phyloP scores from a whole-genome alignment of 495 filamentous ascomycete genomes.

The Aspergillus heteromorphus region DNA sequence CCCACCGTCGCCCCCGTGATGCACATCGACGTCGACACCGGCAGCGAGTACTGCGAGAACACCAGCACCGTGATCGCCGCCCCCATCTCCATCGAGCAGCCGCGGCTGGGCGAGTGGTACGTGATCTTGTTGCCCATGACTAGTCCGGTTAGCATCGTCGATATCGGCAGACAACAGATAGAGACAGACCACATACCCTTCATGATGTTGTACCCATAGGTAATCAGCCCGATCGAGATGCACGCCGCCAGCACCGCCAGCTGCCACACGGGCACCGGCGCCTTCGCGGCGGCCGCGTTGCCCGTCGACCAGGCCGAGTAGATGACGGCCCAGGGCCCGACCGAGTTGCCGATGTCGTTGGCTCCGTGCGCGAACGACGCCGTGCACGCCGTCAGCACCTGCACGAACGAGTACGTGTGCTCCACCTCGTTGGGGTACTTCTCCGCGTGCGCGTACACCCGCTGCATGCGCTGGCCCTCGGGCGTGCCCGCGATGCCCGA shows the following conservation, averaged over 20 bases:
- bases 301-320: constrained; percentile 62
- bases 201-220: constrained; percentile 69
- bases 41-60: constrained; percentile 56
- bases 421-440: constrained; percentile 75
- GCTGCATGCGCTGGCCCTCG: constrained; percentile 59
- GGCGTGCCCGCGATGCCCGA: constrained; percentile 57
- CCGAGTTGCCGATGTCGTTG: constrained; percentile 74
- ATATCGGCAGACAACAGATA: constrained; percentile 5
- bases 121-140: constrained; percentile 66
- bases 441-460: constrained; percentile 50
- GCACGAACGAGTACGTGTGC: constrained; percentile 70
- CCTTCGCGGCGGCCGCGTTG: constrained; percentile 39
- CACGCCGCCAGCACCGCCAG: constrained; percentile 47
- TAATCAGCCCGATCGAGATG: constrained; percentile 54
- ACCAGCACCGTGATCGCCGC: constrained; percentile 61
- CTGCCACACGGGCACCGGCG: constrained; percentile 55
- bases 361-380: constrained; percentile 75
- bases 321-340: constrained; percentile 67
- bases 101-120: constrained; percentile 56
- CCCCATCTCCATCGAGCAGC: constrained; percentile 62
- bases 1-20: constrained; percentile 55
- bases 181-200: constrained; percentile 40
- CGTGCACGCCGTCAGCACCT: constrained; percentile 68
- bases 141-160: constrained; percentile 23
- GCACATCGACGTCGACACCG: constrained; percentile 56